These are phyloP conservation scores for Camellia japonica DNA, from an alignment of 148 eudicot species.

Conservation along the genomic window DNA sequence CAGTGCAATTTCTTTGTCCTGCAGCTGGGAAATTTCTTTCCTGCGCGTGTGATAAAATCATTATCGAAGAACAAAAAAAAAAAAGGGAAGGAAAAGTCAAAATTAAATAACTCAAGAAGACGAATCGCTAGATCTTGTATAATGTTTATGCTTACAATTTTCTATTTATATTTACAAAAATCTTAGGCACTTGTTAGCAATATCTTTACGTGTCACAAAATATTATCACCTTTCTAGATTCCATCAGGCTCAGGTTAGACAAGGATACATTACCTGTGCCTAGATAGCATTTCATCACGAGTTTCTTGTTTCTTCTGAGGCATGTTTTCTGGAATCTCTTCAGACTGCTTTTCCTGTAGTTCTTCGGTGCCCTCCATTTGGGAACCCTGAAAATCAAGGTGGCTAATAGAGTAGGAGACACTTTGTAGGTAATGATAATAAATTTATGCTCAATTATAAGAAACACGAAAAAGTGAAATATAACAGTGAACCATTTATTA, in stretches of 20 bases:
- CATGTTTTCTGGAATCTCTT: slow-evolving; percentile 24
- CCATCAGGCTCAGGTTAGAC: neutral
- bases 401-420: neutral
- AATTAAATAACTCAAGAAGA: neutral
- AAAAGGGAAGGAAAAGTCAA: neutral
- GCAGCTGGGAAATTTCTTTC: slow-evolving; percentile 54
- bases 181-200: no score
- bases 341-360: slow-evolving; percentile 14
- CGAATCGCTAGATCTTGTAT: no score
- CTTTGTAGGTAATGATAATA: neutral
- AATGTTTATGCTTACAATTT: no score
- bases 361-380: slow-evolving; percentile 39
- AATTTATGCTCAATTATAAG: neutral
- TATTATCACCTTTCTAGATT: no score
- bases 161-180: no score
- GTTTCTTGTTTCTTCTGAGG: slow-evolving; percentile 35
- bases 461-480: neutral
- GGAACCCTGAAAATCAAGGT: slow-evolving; percentile 11
- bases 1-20: slow-evolving; percentile 53
- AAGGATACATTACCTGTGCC: slow-evolving; percentile 44
- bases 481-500: neutral
- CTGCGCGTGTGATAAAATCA: slow-evolving; percentile 19
- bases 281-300: slow-evolving; percentile 52
- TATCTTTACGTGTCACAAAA: no score
- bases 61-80: neutral